Percentiles rank a stretch among this genome's conserved stretches.
phyloP scores from a whole-genome alignment of 106 monocot species.

The Dendrobium nobile region DNA sequence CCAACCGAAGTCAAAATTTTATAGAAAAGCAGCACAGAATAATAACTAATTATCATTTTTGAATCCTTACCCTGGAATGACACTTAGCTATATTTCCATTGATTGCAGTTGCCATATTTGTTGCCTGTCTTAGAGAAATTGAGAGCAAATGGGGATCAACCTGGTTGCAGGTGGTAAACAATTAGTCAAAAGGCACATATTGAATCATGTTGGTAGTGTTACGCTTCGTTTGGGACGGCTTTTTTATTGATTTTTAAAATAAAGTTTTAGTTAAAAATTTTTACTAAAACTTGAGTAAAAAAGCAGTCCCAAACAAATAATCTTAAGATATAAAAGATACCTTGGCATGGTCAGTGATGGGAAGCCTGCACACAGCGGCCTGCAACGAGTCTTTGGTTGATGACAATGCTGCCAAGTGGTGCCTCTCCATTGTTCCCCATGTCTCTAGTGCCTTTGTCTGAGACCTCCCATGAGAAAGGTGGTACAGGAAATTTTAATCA shows the following conservation, averaged over 20 bases:
- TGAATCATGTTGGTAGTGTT: too few relatives aligned
- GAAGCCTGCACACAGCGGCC: slow-evolving; percentile 28
- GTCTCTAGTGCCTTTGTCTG: slow-evolving; percentile 37
- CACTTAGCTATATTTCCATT: neutral
- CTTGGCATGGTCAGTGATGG: slow-evolving; percentile 38
- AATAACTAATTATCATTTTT: too few relatives aligned
- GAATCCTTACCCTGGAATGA: neutral
- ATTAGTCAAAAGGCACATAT: neutral
- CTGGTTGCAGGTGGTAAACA: slow-evolving; percentile 10
- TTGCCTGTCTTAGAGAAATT: slow-evolving; percentile 16
- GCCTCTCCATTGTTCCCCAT: slow-evolving; percentile 26
- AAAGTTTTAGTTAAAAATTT: too few relatives aligned
- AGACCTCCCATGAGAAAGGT: neutral
- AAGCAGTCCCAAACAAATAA: too few relatives aligned
- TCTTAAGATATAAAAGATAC: neutral
- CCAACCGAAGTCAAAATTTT: neutral
- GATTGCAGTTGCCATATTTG: slow-evolving; percentile 9
- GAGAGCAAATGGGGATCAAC: slow-evolving; percentile 20
- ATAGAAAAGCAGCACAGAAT: neutral
- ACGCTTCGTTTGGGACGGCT: too few relatives aligned
- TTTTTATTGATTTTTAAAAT: too few relatives aligned
- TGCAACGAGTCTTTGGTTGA: slow-evolving; percentile 24
- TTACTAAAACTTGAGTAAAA: too few relatives aligned
- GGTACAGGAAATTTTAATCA: too few relatives aligned
- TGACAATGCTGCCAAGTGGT: slow-evolving; percentile 21